These are phyloP conservation scores for Penicillium sp. DNA, from an alignment of 2,329 filamentous ascomycete species.

Conservation along the genomic window DNA sequence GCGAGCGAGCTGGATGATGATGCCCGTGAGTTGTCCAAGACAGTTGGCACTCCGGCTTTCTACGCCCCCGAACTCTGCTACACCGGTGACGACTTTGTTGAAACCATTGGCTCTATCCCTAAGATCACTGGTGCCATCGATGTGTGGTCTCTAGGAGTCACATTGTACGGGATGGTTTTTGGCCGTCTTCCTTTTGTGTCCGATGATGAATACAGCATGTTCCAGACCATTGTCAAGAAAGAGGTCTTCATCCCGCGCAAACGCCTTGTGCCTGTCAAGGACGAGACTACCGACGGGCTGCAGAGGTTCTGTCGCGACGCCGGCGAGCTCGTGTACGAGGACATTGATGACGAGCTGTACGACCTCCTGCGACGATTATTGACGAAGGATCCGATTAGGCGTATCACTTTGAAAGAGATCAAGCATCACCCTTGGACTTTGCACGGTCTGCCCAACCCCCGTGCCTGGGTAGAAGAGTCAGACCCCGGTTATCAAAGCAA, in stretches of 20 bases:
- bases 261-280: constrained; percentile 70
- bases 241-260: constrained; percentile 85
- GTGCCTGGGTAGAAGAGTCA: constrained; percentile 88
- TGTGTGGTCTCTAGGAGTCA: constrained; percentile 95
- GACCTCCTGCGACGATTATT: constrained; percentile 79
- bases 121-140: constrained; percentile 92
- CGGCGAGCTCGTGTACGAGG: constrained; percentile 78
- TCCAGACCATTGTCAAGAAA: constrained; percentile 84
- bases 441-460: constrained; percentile 69
- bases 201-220: constrained; percentile 88
- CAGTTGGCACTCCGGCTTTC: constrained; percentile 94
- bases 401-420: constrained; percentile 86
- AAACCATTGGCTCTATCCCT: constrained; percentile 56
- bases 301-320: constrained; percentile 61
- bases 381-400: constrained; percentile 81
- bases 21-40: constrained; percentile 94
- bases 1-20: constrained; percentile 87
- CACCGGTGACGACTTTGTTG: constrained; percentile 65
- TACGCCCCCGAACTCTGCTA: constrained; percentile 96
- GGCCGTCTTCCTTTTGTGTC: constrained; percentile 91
- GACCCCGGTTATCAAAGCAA: constrained; percentile 76
- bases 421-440: constrained; percentile 93
- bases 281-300: constrained; percentile 44
- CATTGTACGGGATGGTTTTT: constrained; percentile 91
- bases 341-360: constrained; percentile 73